A percentile compares a stretch with the other conserved stretches of the same genome.
Evolutionary conservation across 2,329 filamentous ascomycete species (phyloP).

Genomic region (Colletotrichum chlorophyti): DNA sequence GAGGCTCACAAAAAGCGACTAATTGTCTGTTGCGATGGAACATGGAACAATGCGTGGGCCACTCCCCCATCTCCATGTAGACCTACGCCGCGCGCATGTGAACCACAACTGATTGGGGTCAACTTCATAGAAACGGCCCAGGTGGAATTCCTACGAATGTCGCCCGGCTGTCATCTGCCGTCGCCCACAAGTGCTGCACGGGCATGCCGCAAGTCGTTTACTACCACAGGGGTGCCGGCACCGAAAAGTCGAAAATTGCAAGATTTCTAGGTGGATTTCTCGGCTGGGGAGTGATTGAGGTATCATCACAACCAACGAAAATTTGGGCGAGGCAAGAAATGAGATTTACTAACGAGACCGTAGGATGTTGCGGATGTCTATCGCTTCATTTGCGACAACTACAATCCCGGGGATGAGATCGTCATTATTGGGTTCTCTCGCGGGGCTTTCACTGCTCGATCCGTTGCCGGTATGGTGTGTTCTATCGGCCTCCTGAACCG

Average conservation of each 20-base stretch:
- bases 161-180: slow-evolving; percentile 39
- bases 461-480: slow-evolving; percentile 59
- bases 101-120: no score
- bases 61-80: no score
- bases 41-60: slow-evolving; percentile 50
- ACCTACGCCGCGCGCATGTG: slow-evolving; percentile 31
- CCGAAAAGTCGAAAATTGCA: slow-evolving; percentile 32
- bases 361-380: slow-evolving; percentile 67
- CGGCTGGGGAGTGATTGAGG: slow-evolving; percentile 50
- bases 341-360: slow-evolving; percentile 18
- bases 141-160: slow-evolving; percentile 37
- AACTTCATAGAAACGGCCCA: slow-evolving; percentile 1
- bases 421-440: slow-evolving; percentile 64
- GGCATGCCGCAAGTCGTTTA: slow-evolving; percentile 43
- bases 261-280: slow-evolving; percentile 33
- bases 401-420: slow-evolving; percentile 62
- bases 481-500: slow-evolving; percentile 58
- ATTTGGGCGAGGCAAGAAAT: not conserved
- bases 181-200: slow-evolving; percentile 36
- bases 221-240: slow-evolving; percentile 45
- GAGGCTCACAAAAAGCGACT: slow-evolving; percentile 52
- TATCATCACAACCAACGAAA: slow-evolving; percentile 57
- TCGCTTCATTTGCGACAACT: slow-evolving; percentile 67
- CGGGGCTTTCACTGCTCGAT: slow-evolving; percentile 64
- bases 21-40: slow-evolving; percentile 59